phyloP scores from a whole-genome alignment of 2,329 filamentous ascomycete genomes.

The Epichloe sylvatica region DNA sequence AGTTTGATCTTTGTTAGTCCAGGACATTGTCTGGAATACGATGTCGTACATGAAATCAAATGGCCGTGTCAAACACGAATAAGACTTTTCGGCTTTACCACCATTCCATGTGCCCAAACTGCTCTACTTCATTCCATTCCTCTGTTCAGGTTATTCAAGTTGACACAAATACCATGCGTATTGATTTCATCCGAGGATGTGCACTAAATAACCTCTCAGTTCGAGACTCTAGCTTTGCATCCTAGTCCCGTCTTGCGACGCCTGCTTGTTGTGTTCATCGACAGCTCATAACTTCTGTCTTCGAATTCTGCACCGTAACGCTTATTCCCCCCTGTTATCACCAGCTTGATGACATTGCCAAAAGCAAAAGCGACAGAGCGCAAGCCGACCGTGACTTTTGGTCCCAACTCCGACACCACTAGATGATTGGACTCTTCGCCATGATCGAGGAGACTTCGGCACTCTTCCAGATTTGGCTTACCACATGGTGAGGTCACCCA shows the following conservation, averaged over 20 bases:
- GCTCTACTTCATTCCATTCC: too few species aligned
- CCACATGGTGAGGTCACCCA: constrained; percentile 38
- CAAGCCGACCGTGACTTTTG: constrained; percentile 47
- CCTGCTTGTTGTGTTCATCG: constrained; percentile 24
- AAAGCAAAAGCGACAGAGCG: constrained; percentile 55
- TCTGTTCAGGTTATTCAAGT: not conserved
- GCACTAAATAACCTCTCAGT: not conserved
- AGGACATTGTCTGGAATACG: too few species aligned
- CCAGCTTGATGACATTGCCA: constrained; percentile 58
- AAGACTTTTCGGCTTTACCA: too few species aligned
- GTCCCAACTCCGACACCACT: constrained; percentile 52
- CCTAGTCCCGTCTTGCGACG: constrained; percentile 21
- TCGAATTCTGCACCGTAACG: constrained; percentile 37
- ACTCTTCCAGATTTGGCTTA: constrained; percentile 31
- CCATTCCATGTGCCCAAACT: too few species aligned
- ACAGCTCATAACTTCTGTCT: constrained; percentile 15
- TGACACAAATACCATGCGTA: not conserved
- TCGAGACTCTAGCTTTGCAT: constrained; percentile 8
- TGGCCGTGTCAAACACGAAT: too few species aligned
- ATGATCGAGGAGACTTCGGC: constrained; percentile 28
- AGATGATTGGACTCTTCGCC: constrained; percentile 36
- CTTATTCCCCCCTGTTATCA: constrained; percentile 49
- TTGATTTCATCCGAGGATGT: not conserved
- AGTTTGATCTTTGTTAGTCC: too few species aligned
- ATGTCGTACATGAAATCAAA: too few species aligned